Base-by-base conservation (phyloP, 345 rosid species). In the Rhodamnia argentea region DNA sequence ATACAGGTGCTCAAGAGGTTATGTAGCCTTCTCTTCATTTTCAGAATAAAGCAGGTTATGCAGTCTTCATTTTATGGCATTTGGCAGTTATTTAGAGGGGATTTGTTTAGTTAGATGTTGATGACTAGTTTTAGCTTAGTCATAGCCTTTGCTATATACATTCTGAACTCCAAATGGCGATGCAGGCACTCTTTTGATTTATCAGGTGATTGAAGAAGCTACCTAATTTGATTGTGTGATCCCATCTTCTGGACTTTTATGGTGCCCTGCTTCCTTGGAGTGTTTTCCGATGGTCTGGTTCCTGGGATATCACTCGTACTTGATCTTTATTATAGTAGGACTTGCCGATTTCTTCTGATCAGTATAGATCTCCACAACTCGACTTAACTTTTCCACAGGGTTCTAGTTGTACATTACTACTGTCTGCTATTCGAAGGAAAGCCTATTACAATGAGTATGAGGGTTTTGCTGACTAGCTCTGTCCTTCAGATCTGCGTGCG, bases 161-260 rank as follows among this genome's bases (percentile, higher is more conserved):
- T 84, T 92, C 92, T 91, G 84, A 90, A 90, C 86, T 84, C 74
- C 88, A 87, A 82, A 88, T 89, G 91, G 84, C 90, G 88, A 92
- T 92, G 94, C 93, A 91, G 93, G 94, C 84, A 85, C 85, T 57
- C 78, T 85, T 86, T 89, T 92, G 82, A 52, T 82, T 90, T 84
- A 83, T 88, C 87, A 88, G 86, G 89, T 88, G 86, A 87, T 83
- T 84, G 92, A 89, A 87, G 93, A 84, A 59, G 87, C 83, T 54
- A 40, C 86, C 20, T 84, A 87, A 87, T 85, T 88, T 92, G 88
- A 89, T 88, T 83, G 47, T 90, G 89, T 89, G 87, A 87, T 86
- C 47, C 32, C 70, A 56, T 85, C 86, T 85, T 87, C 81, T 84
- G 83, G 88, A 87, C 55, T 83, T 83, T 75, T 90, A 90, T 87